A percentile compares a stretch with the other conserved stretches of the same genome.
These are phyloP conservation scores for Fusarium aywerte DNA, from an alignment of 2,329 filamentous ascomycete genomes.

Conservation along the genomic window DNA sequence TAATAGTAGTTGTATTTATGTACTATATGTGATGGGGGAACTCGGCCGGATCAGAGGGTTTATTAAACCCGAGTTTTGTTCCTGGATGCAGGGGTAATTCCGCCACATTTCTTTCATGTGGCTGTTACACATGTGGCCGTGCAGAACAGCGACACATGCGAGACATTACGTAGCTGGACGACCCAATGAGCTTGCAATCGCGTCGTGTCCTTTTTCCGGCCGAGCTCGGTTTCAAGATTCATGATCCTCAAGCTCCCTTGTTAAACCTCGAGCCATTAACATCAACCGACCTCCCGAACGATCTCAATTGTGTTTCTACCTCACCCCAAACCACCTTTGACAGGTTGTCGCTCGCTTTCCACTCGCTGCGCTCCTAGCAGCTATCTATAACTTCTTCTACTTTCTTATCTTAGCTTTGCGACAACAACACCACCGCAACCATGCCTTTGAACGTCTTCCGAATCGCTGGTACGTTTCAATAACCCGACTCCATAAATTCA, in stretches of 20 bases:
- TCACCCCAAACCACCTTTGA: conserved; percentile 6
- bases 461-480: conserved; percentile 60
- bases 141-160: conserved; percentile 7
- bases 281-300: conserved; percentile 19
- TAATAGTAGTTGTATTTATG: too few relatives aligned
- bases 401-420: conserved; percentile 27
- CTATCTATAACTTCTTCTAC: conserved; percentile 13
- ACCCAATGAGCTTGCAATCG: conserved; percentile 48
- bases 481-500: background rate
- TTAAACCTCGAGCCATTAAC: conserved; percentile 33
- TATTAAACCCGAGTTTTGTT: background rate
- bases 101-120: conserved; percentile 16
- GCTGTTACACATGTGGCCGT: conserved; percentile 11
- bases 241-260: conserved; percentile 43
- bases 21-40: too few relatives aligned
- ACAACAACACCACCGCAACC: conserved; percentile 50
- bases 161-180: conserved; percentile 38
- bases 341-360: conserved; percentile 33
- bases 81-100: background rate
- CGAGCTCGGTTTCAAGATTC: conserved; percentile 39
- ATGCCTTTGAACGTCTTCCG: conserved; percentile 66
- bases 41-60: too few relatives aligned
- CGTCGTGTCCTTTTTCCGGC: conserved; percentile 49
- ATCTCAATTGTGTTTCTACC: conserved; percentile 33
- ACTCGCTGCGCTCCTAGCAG: conserved; percentile 36